Conservation (phyloP, 441 rosid species). For the Gossypium lobatum region DNA sequence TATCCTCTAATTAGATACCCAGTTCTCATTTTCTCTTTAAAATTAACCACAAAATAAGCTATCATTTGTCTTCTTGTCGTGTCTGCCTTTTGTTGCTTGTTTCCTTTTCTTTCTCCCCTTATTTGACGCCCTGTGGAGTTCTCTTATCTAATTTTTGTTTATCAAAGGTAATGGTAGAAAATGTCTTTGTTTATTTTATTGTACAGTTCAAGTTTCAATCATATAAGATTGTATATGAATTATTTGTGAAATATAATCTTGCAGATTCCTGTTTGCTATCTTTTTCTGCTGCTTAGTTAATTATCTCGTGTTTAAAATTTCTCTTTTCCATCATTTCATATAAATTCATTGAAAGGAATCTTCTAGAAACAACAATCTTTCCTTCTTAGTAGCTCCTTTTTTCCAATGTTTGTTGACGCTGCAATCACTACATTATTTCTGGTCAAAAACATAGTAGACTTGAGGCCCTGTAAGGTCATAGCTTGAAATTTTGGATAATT, state of each 20-base stretch:
- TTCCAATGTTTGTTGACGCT: not conserved
- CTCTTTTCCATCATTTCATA: not conserved
- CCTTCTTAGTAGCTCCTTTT: not conserved
- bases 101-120: conserved; percentile 22
- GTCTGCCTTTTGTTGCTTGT: conserved; percentile 30
- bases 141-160: conserved; percentile 27
- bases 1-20: conserved; percentile 41
- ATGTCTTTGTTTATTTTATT: conserved; percentile 24
- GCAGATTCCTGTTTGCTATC: conserved; percentile 15
- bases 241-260: conserved; percentile 37
- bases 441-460: not conserved
- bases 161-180: conserved; percentile 36
- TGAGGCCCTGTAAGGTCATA: not conserved
- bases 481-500: not conserved
- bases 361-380: not conserved
- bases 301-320: not conserved
- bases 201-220: conserved; percentile 44
- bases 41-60: conserved; percentile 51
- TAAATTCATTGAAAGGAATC: not conserved
- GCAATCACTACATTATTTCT: not conserved
- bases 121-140: conserved; percentile 28
- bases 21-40: conserved; percentile 27
- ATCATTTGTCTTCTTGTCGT: conserved; percentile 25
- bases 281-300: conserved; percentile 12
- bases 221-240: conserved; percentile 36